Evolutionary conservation across 2,329 filamentous ascomycete species (phyloP).

Genomic region (Neocucurbitaria cava): DNA sequence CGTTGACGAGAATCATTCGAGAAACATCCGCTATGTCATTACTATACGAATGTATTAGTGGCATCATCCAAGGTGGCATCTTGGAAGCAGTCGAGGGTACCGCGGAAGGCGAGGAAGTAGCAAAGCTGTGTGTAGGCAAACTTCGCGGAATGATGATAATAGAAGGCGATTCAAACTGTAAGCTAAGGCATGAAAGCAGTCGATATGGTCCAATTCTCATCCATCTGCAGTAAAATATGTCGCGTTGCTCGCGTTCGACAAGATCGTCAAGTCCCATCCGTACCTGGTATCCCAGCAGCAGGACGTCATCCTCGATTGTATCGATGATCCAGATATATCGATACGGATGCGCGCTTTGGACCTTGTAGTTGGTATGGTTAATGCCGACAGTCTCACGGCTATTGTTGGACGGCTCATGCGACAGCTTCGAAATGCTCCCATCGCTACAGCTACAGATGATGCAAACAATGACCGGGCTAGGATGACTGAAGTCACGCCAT

Average conservation of each 20-base stretch:
- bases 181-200: slow-evolving; percentile 48
- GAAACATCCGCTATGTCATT: slow-evolving; percentile 98
- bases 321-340: slow-evolving; percentile 94
- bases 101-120: slow-evolving; percentile 87
- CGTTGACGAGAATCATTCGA: slow-evolving; percentile 89
- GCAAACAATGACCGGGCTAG: slow-evolving; percentile 56
- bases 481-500: slow-evolving; percentile 53
- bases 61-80: slow-evolving; percentile 96
- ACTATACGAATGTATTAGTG: slow-evolving; percentile 97
- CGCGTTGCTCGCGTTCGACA: slow-evolving; percentile 91
- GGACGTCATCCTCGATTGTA: slow-evolving; percentile 94
- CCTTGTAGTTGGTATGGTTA: slow-evolving; percentile 92
- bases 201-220: slow-evolving; percentile 15
- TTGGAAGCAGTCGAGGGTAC: slow-evolving; percentile 81
- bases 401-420: slow-evolving; percentile 88
- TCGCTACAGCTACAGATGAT: slow-evolving; percentile 57
- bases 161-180: slow-evolving; percentile 90
- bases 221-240: slow-evolving; percentile 84
- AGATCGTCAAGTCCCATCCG: slow-evolving; percentile 88
- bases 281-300: slow-evolving; percentile 89
- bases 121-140: slow-evolving; percentile 89
- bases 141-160: slow-evolving; percentile 92
- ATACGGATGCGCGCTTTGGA: slow-evolving; percentile 93
- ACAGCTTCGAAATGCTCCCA: slow-evolving; percentile 75
- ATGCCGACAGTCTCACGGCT: slow-evolving; percentile 79